These are phyloP conservation scores for Fusarium brachygibbosum DNA, from an alignment of 2,329 filamentous ascomycete species.

Conservation along the genomic window DNA sequence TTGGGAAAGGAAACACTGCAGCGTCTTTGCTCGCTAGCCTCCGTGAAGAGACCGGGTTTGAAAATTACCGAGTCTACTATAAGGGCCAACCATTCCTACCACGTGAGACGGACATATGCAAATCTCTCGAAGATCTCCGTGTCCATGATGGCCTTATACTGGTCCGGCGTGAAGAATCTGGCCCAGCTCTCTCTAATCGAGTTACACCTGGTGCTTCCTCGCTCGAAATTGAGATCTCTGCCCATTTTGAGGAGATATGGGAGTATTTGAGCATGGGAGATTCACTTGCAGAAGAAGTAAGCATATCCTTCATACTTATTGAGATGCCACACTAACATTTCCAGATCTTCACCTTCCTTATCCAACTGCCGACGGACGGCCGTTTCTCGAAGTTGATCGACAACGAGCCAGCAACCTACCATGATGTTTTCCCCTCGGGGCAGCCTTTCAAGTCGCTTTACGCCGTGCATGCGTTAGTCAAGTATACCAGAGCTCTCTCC, in stretches of 20 bases:
- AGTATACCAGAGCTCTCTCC: slow-evolving; percentile 67
- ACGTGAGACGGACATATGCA: slow-evolving; percentile 68
- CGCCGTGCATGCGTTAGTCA: slow-evolving; percentile 74
- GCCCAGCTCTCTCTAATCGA: slow-evolving; percentile 58
- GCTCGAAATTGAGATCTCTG: slow-evolving; percentile 83
- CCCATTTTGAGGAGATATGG: slow-evolving; percentile 88
- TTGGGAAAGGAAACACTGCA: slow-evolving; percentile 79
- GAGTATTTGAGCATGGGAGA: slow-evolving; percentile 82
- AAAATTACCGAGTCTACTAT: slow-evolving; percentile 80
- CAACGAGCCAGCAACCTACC: slow-evolving; percentile 64
- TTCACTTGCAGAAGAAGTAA: slow-evolving; percentile 74
- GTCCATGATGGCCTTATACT: slow-evolving; percentile 75
- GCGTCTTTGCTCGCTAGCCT: slow-evolving; percentile 77
- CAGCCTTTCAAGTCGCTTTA: slow-evolving; percentile 82
- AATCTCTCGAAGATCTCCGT: slow-evolving; percentile 76
- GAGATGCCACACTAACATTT: slow-evolving; percentile 33
- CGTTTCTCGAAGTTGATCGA: slow-evolving; percentile 72
- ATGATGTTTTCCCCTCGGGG: slow-evolving; percentile 75
- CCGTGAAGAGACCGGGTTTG: slow-evolving; percentile 78
- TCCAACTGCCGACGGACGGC: slow-evolving; percentile 76
- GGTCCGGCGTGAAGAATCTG: slow-evolving; percentile 70
- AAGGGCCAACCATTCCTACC: slow-evolving; percentile 76
- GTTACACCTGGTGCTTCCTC: slow-evolving; percentile 67
- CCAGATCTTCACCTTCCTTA: slow-evolving; percentile 78
- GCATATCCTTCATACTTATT: slow-evolving; percentile 13